phyloP scores from a whole-genome alignment of 164 flowering plant species.

The Tinospora cordifolia region DNA sequence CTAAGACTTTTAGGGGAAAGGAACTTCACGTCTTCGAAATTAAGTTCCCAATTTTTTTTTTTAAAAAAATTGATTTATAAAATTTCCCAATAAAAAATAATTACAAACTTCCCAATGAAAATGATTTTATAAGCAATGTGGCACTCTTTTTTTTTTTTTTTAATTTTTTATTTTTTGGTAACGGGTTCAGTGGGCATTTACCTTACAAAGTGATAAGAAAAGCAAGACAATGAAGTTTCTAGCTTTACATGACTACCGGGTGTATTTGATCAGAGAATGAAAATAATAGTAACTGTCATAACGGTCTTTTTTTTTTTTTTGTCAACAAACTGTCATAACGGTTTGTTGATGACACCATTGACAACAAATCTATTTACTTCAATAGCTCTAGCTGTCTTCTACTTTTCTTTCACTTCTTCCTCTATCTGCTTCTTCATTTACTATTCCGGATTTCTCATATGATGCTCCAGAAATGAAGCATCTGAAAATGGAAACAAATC shows the following conservation, averaged over 20 bases:
- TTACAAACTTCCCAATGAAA: no score
- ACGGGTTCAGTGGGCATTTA: no score
- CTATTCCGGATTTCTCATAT: neutral
- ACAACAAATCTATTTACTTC: conserved; percentile 1
- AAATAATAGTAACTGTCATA: neutral
- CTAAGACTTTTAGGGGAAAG: no score
- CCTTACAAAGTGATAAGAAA: no score
- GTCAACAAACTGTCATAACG: neutral
- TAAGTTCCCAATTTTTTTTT: no score
- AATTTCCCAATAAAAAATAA: no score
- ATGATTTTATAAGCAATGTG: neutral
- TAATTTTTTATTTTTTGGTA: no score
- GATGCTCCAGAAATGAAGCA: conserved; percentile 1
- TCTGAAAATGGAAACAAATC: conserved; percentile 1
- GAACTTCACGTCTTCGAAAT: no score
- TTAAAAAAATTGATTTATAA: no score
- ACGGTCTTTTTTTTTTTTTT: no score
- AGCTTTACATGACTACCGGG: neutral
- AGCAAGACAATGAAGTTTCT: no score
- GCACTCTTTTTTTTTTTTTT: no score
- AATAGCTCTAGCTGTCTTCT: neutral
- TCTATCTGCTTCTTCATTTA: neutral
- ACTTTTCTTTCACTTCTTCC: neutral
- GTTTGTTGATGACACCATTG: neutral
- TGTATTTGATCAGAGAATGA: neutral